These are phyloP conservation scores for Paraglomus occultum DNA, from an alignment of 192 early-diverging fungal species.

Conservation along the genomic window DNA sequence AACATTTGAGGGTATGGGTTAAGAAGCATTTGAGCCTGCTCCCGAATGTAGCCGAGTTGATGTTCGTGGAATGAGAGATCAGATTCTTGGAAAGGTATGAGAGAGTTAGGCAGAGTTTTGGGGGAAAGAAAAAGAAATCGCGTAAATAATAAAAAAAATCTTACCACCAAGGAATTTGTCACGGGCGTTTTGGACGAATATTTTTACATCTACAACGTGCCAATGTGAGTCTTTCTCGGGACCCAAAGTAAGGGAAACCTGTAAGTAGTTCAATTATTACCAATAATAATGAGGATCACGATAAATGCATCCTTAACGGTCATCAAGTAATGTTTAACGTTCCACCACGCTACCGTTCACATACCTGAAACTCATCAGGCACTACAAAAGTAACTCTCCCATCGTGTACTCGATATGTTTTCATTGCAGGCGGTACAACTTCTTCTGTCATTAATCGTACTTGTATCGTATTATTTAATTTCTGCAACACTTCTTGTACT, in stretches of 20 bases:
- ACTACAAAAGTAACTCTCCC: constrained; percentile 76
- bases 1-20: no score
- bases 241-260: constrained; percentile 4
- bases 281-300: background rate
- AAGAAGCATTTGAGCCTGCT: no score
- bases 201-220: constrained; percentile 9
- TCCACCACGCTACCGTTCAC: background rate
- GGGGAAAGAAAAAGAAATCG: no score
- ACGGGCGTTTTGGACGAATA: constrained; percentile 6
- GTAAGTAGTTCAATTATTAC: background rate
- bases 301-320: background rate
- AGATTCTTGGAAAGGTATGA: no score
- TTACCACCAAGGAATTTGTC: constrained; percentile 13
- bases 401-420: constrained; percentile 51
- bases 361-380: constrained; percentile 68
- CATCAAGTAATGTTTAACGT: background rate
- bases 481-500: constrained; percentile 57
- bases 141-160: background rate
- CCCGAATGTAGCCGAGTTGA: no score
- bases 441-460: constrained; percentile 71
- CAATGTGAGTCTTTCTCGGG: background rate
- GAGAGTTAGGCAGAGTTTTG: no score
- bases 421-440: constrained; percentile 66
- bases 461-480: constrained; percentile 70
- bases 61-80: no score